Percentiles rank a stretch among this genome's conserved stretches.
phyloP scores from a whole-genome alignment of 192 early-diverging fungal species.

The Umbelopsis vinacea region DNA sequence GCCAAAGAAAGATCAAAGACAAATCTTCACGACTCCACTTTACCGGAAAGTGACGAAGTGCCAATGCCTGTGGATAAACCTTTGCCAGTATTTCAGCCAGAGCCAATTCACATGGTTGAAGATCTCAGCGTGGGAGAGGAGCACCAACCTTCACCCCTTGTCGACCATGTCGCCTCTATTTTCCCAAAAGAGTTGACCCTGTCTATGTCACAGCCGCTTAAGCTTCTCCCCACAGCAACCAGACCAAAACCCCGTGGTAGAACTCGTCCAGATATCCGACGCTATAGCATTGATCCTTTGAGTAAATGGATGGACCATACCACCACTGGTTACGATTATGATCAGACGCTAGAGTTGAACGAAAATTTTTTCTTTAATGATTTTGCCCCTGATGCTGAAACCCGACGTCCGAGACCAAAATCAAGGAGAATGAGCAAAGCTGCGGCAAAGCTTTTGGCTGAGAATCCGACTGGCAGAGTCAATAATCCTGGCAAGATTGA shows the following conservation, averaged over 20 bases:
- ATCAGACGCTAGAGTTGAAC: conserved; percentile 21
- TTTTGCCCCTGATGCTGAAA: conserved; percentile 23
- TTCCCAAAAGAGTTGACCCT: conserved; percentile 9
- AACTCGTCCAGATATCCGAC: neutral
- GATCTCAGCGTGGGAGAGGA: neutral
- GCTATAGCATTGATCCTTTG: conserved; percentile 14
- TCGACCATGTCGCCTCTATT: neutral
- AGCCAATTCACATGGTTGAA: neutral
- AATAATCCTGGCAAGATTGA: conserved; percentile 18
- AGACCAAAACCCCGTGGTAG: neutral
- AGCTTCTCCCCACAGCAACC: neutral
- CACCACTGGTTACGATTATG: conserved; percentile 7
- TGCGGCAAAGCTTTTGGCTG: neutral
- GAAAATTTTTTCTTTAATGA: conserved; percentile 40
- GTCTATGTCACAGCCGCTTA: neutral
- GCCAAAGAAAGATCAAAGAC: conserved; percentile 18
- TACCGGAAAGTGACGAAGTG: neutral
- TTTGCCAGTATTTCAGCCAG: neutral
- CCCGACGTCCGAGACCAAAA: conserved; percentile 3
- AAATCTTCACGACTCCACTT: neutral
- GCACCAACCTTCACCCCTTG: no score
- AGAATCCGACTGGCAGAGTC: neutral
- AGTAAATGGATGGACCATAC: conserved; percentile 21
- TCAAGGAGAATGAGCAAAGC: conserved; percentile 20
- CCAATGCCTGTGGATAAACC: neutral